Evolutionary conservation across 2,329 filamentous ascomycete genomes (phyloP), one percentile per base, ranked within the genome.

Genomic region (Ophiocordyceps camponoti-rufipedis): DNA sequence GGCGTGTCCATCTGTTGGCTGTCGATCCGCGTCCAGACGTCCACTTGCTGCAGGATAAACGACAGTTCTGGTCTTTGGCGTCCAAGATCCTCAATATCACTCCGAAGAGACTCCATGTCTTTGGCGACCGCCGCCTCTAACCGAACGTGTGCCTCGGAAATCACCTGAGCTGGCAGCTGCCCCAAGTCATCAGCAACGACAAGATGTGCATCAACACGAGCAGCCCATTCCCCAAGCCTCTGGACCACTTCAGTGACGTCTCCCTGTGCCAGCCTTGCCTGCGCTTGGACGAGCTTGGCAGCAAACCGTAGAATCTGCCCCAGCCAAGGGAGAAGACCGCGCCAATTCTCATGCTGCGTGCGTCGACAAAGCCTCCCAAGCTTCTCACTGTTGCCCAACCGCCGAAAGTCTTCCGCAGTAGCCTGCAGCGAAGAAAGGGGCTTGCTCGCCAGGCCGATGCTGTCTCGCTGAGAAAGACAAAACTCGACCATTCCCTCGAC

Each of bases 401-500:
- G 53, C 33, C 53, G 51, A 32, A 72, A 57, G 29, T 65, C 55
- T 0, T 51, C 48, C 2, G 69, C 58, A 1, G 62, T 49, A n/a
- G 46, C 50, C 16, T 64, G 56, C 6, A 78, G 60, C 13, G 55
- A 55, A 12, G 55, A 53, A 11, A 71, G 54, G 1, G 63, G 58
- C 13, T 55, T 57, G 3, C 67, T 51, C 12, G 62, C 55, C 16
- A 60, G 51, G 40, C 66, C 62, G 32, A 81, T 62, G 6, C 64
- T 60, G 42, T 59, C 60, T 48, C 81, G 70, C 58, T 88, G 83
- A 4, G 66, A 62, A 12, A 85, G 56, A 1, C 75, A 59, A n/a
- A 78, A 64, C 48, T 80, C 71, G 29, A 96, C 66, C 48, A 95
- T 71, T 28, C 88, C 86, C 58, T 98, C 91, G n/a, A 95, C 67